Conservation (phyloP, 73 alveolate species). For the Stentor roeselii region DNA sequence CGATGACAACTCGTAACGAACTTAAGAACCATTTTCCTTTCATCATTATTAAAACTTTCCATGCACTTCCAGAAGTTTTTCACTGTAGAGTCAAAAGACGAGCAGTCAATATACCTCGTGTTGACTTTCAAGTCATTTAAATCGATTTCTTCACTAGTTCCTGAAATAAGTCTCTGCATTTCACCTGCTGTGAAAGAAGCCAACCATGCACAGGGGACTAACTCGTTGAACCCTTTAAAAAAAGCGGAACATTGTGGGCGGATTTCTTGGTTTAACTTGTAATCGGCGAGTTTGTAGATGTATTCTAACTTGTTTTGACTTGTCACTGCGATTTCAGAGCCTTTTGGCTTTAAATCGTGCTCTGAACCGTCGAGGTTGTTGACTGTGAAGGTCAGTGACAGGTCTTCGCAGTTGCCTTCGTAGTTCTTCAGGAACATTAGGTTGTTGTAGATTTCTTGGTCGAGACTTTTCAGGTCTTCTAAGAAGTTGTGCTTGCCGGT, state of each 20-base stretch:
- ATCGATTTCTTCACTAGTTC: constrained; percentile 75
- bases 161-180: constrained; percentile 87
- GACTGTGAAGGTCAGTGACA: constrained; percentile 46
- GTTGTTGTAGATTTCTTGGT: constrained; percentile 75
- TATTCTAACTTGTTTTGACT: constrained; percentile 77
- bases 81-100: constrained; percentile 54
- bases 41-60: constrained; percentile 75
- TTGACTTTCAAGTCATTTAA: constrained; percentile 77
- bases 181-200: constrained; percentile 85
- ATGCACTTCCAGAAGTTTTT: constrained; percentile 88
- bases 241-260: constrained; percentile 75
- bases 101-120: constrained; percentile 86
- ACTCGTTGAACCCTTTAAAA: constrained; percentile 76
- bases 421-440: constrained; percentile 50
- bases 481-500: constrained; percentile 69
- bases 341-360: constrained; percentile 80
- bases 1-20: constrained; percentile 92
- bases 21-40: constrained; percentile 69
- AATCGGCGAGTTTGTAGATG: constrained; percentile 80
- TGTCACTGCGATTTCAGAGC: constrained; percentile 79
- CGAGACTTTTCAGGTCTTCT: constrained; percentile 88
- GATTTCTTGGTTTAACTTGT: constrained; percentile 75
- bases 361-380: constrained; percentile 66
- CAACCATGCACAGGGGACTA: constrained; percentile 76
- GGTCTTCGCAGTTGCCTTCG: constrained; percentile 67